Base-by-base conservation (phyloP, 2,329 filamentous ascomycete genomes). In the Cyclaneusma minus region DNA sequence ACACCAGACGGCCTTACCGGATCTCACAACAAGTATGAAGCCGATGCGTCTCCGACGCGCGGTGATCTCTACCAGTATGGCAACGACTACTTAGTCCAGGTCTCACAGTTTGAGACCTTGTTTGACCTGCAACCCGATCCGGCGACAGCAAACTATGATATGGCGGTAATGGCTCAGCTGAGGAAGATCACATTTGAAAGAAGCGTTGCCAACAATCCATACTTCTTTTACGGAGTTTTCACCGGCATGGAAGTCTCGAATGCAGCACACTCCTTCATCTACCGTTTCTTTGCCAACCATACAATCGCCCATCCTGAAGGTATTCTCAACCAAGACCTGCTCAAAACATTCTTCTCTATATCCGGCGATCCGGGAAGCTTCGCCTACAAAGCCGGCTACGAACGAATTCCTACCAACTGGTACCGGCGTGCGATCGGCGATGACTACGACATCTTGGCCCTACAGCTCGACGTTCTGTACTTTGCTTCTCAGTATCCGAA, bases 1-100 rank as follows among this genome's bases (percentile, higher is more conserved):
- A 50, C 49, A 5, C 57, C 58, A 0, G 50, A 50, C 10, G 59
- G 60, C 3, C 47, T 65, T 3, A 42, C 44, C 9, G 56, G 58
- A 16, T 54, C 54, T 4, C 62, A 66, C 40, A 62, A 63, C 38
- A 52, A 56, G 29, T 56, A 64, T 36, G 62, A 66, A 45, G 48
- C 55, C 2, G 62, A 66, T 40, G 56, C 55, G 1, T 64, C 59
- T 22, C 49, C 52, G 25, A 64, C 60, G 0, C 55, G 62, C 3
- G 52, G 58, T 23, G 62, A 66, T 24, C 41, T 68, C 16, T 46
- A 42, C 26, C 14, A 35, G 5, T 24, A 21, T 11, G 42, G 40
- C 19, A 36, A 46, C 27, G 33, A 32, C 23, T 28, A 33, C 21
- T 29, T 29, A 10, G 10, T 41, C 7, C 33, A 33, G 12, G 13